phyloP scores from a whole-genome alignment of 805 yeast genomes.

The Debaryomyces prosopidis region DNA sequence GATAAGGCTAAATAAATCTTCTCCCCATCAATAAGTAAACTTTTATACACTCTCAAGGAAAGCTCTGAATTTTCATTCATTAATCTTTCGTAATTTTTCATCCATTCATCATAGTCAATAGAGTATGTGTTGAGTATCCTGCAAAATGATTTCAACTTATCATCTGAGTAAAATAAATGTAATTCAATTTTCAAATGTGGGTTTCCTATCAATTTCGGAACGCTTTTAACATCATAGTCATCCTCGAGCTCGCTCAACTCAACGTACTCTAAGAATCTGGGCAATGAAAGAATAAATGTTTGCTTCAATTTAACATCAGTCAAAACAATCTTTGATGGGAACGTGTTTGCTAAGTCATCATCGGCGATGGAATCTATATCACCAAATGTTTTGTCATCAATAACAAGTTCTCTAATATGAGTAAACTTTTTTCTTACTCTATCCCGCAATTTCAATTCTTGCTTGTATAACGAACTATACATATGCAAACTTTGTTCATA shows the following conservation, averaged over 20 bases:
- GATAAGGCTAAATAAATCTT: conserved; percentile 42
- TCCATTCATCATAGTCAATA: conserved; percentile 54
- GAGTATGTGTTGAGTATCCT: conserved; percentile 42
- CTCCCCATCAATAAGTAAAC: conserved; percentile 56
- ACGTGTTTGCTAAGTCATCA: conserved; percentile 48
- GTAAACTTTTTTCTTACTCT: conserved; percentile 31
- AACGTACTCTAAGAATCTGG: conserved; percentile 27
- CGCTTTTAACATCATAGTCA: conserved; percentile 3
- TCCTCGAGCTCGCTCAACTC: conserved; percentile 4
- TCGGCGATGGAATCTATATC: conserved; percentile 51
- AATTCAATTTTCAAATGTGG: conserved; percentile 35
- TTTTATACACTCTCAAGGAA: conserved; percentile 44
- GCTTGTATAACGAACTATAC: conserved; percentile 30
- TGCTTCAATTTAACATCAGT: conserved; percentile 26
- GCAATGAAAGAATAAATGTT: conserved; percentile 31
- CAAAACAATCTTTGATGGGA: conserved; percentile 55
- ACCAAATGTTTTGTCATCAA: conserved; percentile 30
- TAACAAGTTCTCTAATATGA: conserved; percentile 28
- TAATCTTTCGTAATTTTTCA: conserved; percentile 39
- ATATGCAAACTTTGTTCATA: conserved; percentile 32
- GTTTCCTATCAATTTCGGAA: background rate
- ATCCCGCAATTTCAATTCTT: conserved; percentile 47
- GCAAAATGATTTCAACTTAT: conserved; percentile 41
- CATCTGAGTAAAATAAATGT: conserved; percentile 53
- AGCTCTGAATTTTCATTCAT: conserved; percentile 45